Conservation (phyloP, 2,329 filamentous ascomycete genomes). For the Fusarium drepaniforme region DNA sequence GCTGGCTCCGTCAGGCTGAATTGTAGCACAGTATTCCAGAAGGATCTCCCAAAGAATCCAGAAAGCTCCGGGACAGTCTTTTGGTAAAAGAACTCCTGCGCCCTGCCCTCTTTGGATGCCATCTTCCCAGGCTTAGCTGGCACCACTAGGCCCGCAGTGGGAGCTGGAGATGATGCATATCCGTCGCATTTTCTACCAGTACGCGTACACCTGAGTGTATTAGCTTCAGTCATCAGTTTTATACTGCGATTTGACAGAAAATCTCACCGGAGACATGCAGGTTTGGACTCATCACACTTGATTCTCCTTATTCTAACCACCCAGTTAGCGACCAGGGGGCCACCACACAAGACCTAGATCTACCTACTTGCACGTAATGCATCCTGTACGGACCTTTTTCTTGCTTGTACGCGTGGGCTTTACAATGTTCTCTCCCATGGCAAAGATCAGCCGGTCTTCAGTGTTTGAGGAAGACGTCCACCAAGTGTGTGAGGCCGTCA, state of each 20-base stretch:
- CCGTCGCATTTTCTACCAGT: conserved; percentile 1
- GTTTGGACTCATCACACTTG: background rate
- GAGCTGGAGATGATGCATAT: background rate
- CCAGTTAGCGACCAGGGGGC: background rate
- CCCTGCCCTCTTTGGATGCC: background rate
- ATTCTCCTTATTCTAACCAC: background rate
- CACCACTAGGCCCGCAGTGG: background rate
- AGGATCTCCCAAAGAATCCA: background rate
- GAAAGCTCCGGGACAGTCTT: background rate
- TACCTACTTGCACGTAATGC: background rate
- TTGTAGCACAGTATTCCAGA: background rate
- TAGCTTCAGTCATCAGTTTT: background rate
- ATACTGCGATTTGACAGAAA: background rate
- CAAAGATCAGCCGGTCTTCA: background rate
- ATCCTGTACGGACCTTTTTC: background rate
- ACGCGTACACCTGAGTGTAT: background rate
- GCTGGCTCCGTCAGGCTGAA: background rate
- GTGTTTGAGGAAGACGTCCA: background rate
- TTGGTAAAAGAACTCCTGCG: background rate
- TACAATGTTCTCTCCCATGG: background rate
- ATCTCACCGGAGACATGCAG: background rate
- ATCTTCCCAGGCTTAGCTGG: background rate
- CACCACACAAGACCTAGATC: background rate
- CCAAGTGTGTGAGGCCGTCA: background rate
- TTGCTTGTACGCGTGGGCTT: background rate